Percentiles rank a stretch among this genome's conserved stretches.
Conservation (phyloP, 192 early-diverging fungal species). For the Coemansia sp. region DNA sequence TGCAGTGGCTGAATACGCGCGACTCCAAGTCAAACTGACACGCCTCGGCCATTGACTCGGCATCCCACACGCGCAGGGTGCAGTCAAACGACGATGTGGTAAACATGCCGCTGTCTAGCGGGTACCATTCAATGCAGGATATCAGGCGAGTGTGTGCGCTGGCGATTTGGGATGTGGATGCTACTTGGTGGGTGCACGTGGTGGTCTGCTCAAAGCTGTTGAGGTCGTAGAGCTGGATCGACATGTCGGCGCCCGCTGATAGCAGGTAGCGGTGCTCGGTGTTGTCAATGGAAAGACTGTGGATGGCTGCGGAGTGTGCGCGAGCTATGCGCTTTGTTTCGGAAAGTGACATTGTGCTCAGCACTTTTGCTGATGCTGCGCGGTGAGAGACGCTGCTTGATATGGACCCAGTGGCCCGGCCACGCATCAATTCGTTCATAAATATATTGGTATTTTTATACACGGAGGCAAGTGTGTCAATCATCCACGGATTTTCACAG, state of each 20-base stretch:
- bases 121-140: constrained; percentile 79
- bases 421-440: constrained; percentile 24
- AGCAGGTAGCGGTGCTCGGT: constrained; percentile 36
- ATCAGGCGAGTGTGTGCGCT: constrained; percentile 70
- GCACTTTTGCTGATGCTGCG: constrained; percentile 15
- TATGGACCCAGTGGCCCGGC: constrained; percentile 15
- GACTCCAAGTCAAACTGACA: constrained; percentile 71
- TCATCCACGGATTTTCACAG: not conserved
- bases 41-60: constrained; percentile 67
- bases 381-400: constrained; percentile 3
- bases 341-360: constrained; percentile 21
- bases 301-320: constrained; percentile 33
- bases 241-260: constrained; percentile 39
- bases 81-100: constrained; percentile 77
- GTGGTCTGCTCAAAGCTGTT: constrained; percentile 1
- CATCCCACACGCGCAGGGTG: constrained; percentile 83
- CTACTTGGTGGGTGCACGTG: constrained; percentile 15
- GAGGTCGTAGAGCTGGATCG: constrained; percentile 53
- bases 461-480: not conserved
- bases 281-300: constrained; percentile 42
- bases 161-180: constrained; percentile 13
- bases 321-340: constrained; percentile 39
- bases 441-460: not conserved
- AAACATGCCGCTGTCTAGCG: constrained; percentile 85
- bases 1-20: constrained; percentile 69